Conservation (phyloP, 306 rosid genomes). For the Adenanthera pavonina region DNA sequence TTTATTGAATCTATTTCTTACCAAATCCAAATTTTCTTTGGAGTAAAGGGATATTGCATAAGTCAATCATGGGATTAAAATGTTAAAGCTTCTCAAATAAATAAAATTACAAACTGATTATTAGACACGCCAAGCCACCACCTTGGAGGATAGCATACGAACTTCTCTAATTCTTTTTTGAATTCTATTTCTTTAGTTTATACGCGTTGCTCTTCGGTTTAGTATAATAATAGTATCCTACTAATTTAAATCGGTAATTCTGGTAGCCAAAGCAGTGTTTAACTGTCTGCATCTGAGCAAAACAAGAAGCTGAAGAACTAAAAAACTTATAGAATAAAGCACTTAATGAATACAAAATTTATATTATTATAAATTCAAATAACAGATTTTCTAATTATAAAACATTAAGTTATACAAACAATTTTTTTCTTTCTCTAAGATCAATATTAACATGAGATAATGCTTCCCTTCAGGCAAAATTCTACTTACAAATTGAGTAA, state of each 20-base stretch:
- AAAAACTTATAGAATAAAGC: neutral
- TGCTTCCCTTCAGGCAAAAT: constrained; percentile 38
- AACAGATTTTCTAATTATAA: constrained; percentile 12
- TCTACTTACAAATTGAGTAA: constrained; percentile 48
- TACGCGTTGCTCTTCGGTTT: neutral
- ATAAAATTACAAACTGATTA: no score
- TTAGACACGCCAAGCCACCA: no score
- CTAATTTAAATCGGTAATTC: neutral
- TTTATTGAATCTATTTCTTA: no score
- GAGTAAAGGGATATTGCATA: no score
- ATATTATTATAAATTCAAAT: neutral
- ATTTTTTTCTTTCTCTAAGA: constrained; percentile 14
- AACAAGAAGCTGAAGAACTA: neutral
- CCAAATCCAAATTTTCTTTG: no score
- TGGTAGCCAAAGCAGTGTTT: neutral
- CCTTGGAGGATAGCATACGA: no score
- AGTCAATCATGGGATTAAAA: no score
- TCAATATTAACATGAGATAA: constrained; percentile 22
- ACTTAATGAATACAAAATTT: neutral
- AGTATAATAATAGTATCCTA: neutral
- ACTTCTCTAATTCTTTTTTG: no score
- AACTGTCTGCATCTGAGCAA: neutral
- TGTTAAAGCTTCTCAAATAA: no score
- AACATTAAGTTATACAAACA: constrained; percentile 34
- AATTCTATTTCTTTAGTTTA: no score